Base-by-base conservation (phyloP, 108 stramenopile species). In the Schizochytrium sp. region DNA sequence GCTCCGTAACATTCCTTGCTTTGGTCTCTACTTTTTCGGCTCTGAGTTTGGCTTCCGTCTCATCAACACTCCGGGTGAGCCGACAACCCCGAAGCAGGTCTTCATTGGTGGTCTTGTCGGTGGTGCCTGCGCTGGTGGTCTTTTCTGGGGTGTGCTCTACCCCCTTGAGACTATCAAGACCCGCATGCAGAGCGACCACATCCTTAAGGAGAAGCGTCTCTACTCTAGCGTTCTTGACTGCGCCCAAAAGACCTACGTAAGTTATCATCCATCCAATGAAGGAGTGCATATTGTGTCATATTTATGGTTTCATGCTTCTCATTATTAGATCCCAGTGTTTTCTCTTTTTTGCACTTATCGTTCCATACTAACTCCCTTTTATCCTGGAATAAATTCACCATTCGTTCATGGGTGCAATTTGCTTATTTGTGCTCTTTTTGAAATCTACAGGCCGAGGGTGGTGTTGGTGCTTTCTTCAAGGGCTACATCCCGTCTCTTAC, bases 141-240 rank as follows among this genome's bases (percentile, higher is more conserved):
- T 90, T 3, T 92, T 92, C 90, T 92, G 91, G 91, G 91, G 91
- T 4, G 76, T 91, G 38, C 91, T 89, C 87, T 92, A 92, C 89
- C 91, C 91, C 1, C 73, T 92, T 3, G 91, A 92, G 83, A 91
- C 91, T 45, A 87, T 92, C 60, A 92, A 92, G 91, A 92, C 91
- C 3, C 56, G 91, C 58, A 92, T 92, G 89, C 91, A 92, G 91
- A 89, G 91, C 2, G 91, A 91, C 91, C 91, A 91, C 61, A 87
- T 88, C 8, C 88, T 90, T 72, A 90, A 90, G 69, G 88, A 90
- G 46, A 88, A 90, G 55, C 90, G 91, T 45, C 44, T 91, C 40
- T 91, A 91, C 87, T 88, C 47, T 46, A 89, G 89, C 17, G 42
- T 91, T 45, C 3, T 92, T 5, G 91, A 92, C 72, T 91, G 90